Evolutionary conservation across 441 rosid species (phyloP), one percentile per base, ranked within the genome.

Genomic region (Manihot esculenta): DNA sequence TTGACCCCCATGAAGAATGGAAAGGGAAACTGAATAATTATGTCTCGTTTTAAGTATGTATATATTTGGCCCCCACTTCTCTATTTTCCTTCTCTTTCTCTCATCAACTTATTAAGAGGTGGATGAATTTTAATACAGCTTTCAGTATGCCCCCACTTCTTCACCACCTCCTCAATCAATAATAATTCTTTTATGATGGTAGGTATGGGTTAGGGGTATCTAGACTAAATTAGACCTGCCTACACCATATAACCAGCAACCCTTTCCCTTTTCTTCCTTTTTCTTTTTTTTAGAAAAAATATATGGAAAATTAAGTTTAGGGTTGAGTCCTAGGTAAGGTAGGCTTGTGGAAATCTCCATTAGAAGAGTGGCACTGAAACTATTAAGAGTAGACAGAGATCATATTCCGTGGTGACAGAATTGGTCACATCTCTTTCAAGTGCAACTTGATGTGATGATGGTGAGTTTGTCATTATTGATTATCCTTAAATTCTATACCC

Each of bases 1-100:
- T 76, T 82, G 82, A 77, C 71, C 77, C 68, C 82, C 82, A 74
- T 72, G 58, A 81, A 68, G 69, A 76, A 76, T 71, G 76, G 67
- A 73, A 77, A 78, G 77, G 62, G 48, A 74, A 67, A 49, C n/a
- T 72, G 69, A 76, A 81, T 80, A 69, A 76, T 83, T 74, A 69
- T 83, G 88, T 76, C 76, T 74, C n/a, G 62, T 30, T 70, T 68
- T 48, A 62, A 69, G 67, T n/a, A n/a, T n/a, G n/a, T 63, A 59
- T 47, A 30, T 24, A 41, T 59, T 56, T 80, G 67, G 83, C 77
- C 79, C 82, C 79, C 77, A 57, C 4, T 30, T 4, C 33, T 30
- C 4, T 30, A 1, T 4, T 30, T 30, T 4, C 4, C 33, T 30
- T 4, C 33, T 1, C 4, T 30, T 4, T 4, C 4, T 30, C 33